Evolutionary conservation across 2,329 filamentous ascomycete genomes (phyloP), one percentile per base, ranked within the genome.

Genomic region (Fonsecaea multimorphosa): DNA sequence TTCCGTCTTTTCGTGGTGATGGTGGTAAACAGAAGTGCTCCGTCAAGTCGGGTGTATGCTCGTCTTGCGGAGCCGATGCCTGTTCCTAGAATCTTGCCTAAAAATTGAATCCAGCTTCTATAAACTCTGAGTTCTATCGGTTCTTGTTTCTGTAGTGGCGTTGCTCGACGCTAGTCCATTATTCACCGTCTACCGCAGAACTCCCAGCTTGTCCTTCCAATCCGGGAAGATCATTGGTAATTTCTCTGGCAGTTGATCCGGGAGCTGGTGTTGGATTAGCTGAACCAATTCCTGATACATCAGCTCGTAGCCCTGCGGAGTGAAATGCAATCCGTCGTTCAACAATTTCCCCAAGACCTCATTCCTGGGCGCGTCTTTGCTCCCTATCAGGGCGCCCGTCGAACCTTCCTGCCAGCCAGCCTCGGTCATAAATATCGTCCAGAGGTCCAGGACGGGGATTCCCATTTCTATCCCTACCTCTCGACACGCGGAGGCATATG

Each of bases 371-470:
- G 86, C 78, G 78, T 86, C 75, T 76, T 84, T 76, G 77, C 86
- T 80, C 77, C 93, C 84, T 14, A 81, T 77, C 31, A 89, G 73
- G 3, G 80, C 77, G 44, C 83, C 78, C 29, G 53, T 29, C 16
- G 62, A 55, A 6, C 81, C 83, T 70, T 78, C 77, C 16, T 80
- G 75, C 79, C 85, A 88, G 1, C 83, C 83, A 2, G 83, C 81
- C 53, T 86, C 83, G 62, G 86, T 82, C 88, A 96, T 91, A 72
- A 97, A 84, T 0, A 87, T 87, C 67, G 86, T 85, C 87, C 91
- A 96, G 1, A 98, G 83, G 77, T 98, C 92, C 24, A 96, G 80
- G 1, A 94, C 84, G 0, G 87, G 83, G 2, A 94, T 72, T 6
- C 78, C 76, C 49, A 83, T 78, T 63, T 82, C 82, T 55, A 77